phyloP scores from a whole-genome alignment of 2,329 filamentous ascomycete species.

The Colletotrichum paranaense region DNA sequence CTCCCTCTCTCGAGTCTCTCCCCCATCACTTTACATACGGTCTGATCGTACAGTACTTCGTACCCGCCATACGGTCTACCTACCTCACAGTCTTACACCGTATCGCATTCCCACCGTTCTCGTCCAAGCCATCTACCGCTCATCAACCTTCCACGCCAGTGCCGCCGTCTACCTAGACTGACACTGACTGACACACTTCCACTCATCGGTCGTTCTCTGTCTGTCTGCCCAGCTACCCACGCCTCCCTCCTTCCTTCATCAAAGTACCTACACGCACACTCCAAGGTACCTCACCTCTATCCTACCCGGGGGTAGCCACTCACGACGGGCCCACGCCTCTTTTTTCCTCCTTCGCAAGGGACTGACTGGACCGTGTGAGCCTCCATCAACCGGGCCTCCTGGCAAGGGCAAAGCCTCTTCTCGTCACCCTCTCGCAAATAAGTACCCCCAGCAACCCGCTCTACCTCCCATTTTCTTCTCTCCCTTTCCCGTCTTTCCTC shows the following conservation, averaged over 20 bases:
- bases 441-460: conserved; percentile 50
- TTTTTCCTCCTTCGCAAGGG: conserved; percentile 28
- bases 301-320: conserved; percentile 17
- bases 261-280: conserved; percentile 9
- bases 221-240: not conserved
- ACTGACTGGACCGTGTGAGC: conserved; percentile 33
- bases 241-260: not conserved
- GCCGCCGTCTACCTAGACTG: not conserved
- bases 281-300: not conserved
- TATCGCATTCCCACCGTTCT: conserved; percentile 3
- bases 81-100: not conserved
- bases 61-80: not conserved
- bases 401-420: conserved; percentile 33
- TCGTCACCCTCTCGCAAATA: conserved; percentile 45
- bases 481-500: conserved; percentile 44
- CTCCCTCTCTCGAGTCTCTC: not conserved
- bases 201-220: not conserved
- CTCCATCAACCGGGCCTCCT: conserved; percentile 31
- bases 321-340: conserved; percentile 31
- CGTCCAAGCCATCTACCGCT: conserved; percentile 3
- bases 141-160: conserved; percentile 11
- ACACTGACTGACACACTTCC: conserved; percentile 23
- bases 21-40: conserved; percentile 1
- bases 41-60: not conserved
- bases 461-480: conserved; percentile 43